Evolutionary conservation across 2,329 filamentous ascomycete genomes (phyloP).

Genomic region (Phoma herbarum): DNA sequence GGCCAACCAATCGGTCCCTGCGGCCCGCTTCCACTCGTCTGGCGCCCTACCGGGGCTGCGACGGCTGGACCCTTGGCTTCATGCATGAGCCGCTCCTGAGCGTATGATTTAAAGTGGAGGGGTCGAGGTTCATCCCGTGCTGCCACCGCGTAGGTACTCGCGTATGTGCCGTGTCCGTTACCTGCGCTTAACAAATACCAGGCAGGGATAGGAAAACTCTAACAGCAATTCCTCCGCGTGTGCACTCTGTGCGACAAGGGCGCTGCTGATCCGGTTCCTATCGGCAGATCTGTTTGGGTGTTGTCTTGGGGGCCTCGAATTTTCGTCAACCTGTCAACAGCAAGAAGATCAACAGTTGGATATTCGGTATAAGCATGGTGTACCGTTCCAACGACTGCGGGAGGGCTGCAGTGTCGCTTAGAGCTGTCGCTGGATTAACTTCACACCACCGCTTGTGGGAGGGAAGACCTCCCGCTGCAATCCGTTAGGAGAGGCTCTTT

Average conservation of each 20-base stretch:
- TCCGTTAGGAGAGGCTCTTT: neutral
- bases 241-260: conserved; percentile 6
- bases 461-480: conserved; percentile 7
- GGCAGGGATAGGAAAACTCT: conserved; percentile 15
- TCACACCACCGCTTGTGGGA: conserved; percentile 1
- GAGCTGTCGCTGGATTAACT: neutral
- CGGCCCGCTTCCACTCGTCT: conserved; percentile 24
- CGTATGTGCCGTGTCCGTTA: conserved; percentile 17
- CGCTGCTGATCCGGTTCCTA: conserved; percentile 17
- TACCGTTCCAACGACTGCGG: conserved; percentile 1
- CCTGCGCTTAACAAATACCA: conserved; percentile 7
- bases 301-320: conserved; percentile 1
- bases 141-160: conserved; percentile 2
- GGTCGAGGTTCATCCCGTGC: conserved; percentile 14
- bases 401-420: neutral
- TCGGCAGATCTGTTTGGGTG: neutral
- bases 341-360: neutral
- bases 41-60: neutral
- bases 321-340: neutral
- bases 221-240: conserved; percentile 1
- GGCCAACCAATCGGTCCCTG: conserved; percentile 12
- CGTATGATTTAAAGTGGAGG: conserved; percentile 21
- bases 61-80: conserved; percentile 27
- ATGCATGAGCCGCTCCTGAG: conserved; percentile 16
- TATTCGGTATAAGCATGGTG: neutral